phyloP scores from a whole-genome alignment of 2,329 filamentous ascomycete genomes.

The Diaporthe ilicicola region DNA sequence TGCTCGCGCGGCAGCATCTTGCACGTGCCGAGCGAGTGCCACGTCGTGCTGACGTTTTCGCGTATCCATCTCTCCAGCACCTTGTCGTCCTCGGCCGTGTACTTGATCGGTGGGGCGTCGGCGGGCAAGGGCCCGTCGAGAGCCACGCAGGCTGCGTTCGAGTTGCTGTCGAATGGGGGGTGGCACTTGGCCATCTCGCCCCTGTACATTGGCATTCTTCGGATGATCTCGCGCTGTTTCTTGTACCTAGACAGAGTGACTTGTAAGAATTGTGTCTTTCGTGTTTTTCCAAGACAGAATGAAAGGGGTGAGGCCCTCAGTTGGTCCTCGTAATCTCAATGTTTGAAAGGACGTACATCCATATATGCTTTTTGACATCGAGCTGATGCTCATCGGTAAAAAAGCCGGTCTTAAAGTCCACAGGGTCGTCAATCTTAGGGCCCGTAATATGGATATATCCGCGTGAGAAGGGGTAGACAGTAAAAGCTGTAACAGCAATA shows the following conservation, averaged over 20 bases:
- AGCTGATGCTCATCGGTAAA: conserved; percentile 58
- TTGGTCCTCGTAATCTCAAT: too few species aligned
- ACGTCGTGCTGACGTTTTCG: conserved; percentile 48
- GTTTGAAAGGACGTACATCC: too few species aligned
- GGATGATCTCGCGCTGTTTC: conserved; percentile 65
- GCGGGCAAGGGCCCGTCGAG: conserved; percentile 39
- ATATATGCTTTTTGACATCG: conserved; percentile 66
- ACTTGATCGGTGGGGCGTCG: conserved; percentile 52
- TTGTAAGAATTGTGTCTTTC: too few species aligned
- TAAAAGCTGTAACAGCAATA: conserved; percentile 35
- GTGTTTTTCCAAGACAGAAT: too few species aligned
- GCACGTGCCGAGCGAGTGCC: conserved; percentile 55
- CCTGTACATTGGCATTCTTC: conserved; percentile 61
- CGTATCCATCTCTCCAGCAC: conserved; percentile 54
- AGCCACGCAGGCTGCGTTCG: conserved; percentile 44
- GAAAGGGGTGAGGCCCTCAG: too few species aligned
- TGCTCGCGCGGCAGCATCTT: conserved; percentile 54
- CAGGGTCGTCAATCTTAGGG: conserved; percentile 48
- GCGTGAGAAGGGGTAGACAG: conserved; percentile 67
- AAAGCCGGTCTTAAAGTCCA: conserved; percentile 66
- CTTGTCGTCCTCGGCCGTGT: conserved; percentile 56
- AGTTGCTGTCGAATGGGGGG: conserved; percentile 53
- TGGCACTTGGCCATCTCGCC: conserved; percentile 54
- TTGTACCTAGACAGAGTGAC: too few species aligned
- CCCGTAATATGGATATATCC: conserved; percentile 67